Base-by-base conservation (phyloP, 2,329 filamentous ascomycete genomes). In the Hysterium pulicare region DNA sequence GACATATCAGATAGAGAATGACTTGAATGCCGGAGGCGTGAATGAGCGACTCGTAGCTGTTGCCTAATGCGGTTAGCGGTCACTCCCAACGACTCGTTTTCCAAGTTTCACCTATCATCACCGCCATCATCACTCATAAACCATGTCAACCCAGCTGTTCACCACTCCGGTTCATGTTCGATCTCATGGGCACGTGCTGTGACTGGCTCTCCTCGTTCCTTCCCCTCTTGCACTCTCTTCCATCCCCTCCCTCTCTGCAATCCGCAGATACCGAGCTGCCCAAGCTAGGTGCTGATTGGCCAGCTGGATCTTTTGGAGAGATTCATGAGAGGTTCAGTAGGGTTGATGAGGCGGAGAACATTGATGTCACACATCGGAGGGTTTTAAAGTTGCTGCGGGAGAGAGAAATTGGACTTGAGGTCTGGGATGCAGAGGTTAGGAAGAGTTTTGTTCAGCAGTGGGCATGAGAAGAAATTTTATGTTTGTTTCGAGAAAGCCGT, bases 151-250 rank as follows among this genome's bases (percentile, higher is more conserved):
- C 24, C 24, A 28, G 13, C 13, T 13, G 8, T 13, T 13, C 24
- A 28, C 7, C 7, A 28, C 7, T 7, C 24, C 24, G n/a, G 13
- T 37, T 34, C 4, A 4, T 34, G 4, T 19, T 34, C n/a, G 32
- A 34, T 19, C 32, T 34, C 4, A 34, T 34, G 32, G 32, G 32
- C 32, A 34, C 32, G 4, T 34, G 32, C 19, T 34, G 32, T 19
- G 32, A 34, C 32, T 34, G 32, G 32, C n/a, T 16, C 4, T 16
- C 32, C n/a, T 34, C 32, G 11, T 17, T 34, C n/a, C 19, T 34
- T 6, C 32, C 32, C 19, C n/a, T 34, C 9, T 17, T 34, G 4
- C 19, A 15, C 4, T 34, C 32, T 3, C 32, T 34, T 34, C 32
- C 32, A 11, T 19, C 32, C 19, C 32, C n/a, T 19, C 32, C 17